Conservation (phyloP, 495 filamentous ascomycete genomes). For the Daldinia childiae region DNA sequence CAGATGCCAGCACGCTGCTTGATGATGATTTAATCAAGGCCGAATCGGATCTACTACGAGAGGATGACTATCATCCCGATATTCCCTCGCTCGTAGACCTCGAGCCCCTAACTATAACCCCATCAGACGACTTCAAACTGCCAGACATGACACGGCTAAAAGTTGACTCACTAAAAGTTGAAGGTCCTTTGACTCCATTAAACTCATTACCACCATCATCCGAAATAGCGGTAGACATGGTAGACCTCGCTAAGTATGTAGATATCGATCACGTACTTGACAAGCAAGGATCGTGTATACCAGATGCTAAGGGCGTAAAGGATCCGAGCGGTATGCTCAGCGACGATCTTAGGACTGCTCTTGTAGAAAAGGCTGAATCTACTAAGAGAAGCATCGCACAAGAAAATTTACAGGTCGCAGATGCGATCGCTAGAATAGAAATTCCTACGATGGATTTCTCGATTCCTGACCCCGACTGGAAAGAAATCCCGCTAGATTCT, state of each 20-base stretch:
- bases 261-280: slow-evolving; percentile 36
- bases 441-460: slow-evolving; percentile 71
- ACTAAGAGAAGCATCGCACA: slow-evolving; percentile 62
- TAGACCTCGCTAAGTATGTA: slow-evolving; percentile 12
- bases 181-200: slow-evolving; percentile 39
- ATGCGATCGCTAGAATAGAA: slow-evolving; percentile 63
- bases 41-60: slow-evolving; percentile 52
- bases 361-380: slow-evolving; percentile 58
- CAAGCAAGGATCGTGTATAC: not conserved
- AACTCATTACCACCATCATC: slow-evolving; percentile 31
- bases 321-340: slow-evolving; percentile 43
- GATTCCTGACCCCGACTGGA: slow-evolving; percentile 65
- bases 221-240: slow-evolving; percentile 19
- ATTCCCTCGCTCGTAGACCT: not conserved
- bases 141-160: slow-evolving; percentile 25
- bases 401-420: slow-evolving; percentile 67
- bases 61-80: slow-evolving; percentile 40
- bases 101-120: slow-evolving; percentile 14
- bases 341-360: slow-evolving; percentile 50
- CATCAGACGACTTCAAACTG: slow-evolving; percentile 9
- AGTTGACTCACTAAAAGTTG: slow-evolving; percentile 25
- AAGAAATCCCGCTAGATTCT: slow-evolving; percentile 37
- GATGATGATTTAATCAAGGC: slow-evolving; percentile 58
- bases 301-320: not conserved
- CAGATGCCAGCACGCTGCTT: slow-evolving; percentile 58